These are phyloP conservation scores for Ilex aquifolium DNA, from an alignment of 257 asterid species.

Conservation along the genomic window DNA sequence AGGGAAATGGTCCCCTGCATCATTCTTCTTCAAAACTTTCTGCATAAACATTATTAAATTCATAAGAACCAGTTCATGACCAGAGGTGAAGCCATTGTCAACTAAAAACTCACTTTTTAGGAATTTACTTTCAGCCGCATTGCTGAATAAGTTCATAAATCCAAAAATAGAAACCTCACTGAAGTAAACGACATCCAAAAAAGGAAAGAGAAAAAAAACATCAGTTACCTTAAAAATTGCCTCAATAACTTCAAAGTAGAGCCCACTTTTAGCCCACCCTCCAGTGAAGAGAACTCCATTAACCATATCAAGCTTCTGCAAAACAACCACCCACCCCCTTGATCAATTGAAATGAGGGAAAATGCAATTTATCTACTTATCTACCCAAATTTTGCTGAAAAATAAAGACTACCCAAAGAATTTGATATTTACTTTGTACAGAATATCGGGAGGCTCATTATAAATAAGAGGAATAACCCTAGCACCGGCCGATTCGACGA, in stretches of 20 bases:
- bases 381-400: too few species aligned
- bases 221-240: constrained; percentile 63
- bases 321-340: background rate
- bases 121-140: too few species aligned
- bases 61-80: constrained; percentile 6
- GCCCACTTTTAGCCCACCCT: constrained; percentile 77
- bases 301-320: constrained; percentile 85
- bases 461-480: constrained; percentile 85
- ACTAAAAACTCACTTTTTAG: too few species aligned
- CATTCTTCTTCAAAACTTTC: constrained; percentile 75
- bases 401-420: too few species aligned
- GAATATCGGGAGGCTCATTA: constrained; percentile 61
- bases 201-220: too few species aligned
- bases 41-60: constrained; percentile 32
- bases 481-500: constrained; percentile 87
- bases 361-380: too few species aligned
- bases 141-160: too few species aligned
- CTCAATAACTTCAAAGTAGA: constrained; percentile 53
- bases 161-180: too few species aligned
- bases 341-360: too few species aligned
- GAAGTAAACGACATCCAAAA: too few species aligned
- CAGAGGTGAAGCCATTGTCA: background rate
- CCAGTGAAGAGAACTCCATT: constrained; percentile 93
- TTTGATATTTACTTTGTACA: constrained; percentile 30
- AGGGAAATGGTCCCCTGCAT: constrained; percentile 84